Evolutionary conservation across 78 protist genomes (phyloP).

Genomic region (Planoprotostelium fungivorum): DNA sequence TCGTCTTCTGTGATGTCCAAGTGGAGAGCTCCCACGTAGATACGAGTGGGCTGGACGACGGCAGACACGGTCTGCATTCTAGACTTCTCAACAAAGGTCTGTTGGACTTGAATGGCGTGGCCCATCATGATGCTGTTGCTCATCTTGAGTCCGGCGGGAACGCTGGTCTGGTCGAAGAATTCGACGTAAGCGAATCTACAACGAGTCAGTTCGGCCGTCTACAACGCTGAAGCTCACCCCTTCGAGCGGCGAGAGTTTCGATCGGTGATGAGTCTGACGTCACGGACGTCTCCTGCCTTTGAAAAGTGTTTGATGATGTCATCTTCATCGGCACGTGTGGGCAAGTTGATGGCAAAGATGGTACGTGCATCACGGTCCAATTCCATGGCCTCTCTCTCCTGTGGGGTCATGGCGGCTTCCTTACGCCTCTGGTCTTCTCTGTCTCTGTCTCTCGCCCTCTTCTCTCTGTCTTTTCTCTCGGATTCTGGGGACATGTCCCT

Average conservation of each 20-base stretch:
- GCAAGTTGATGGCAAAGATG: slow-evolving; percentile 39
- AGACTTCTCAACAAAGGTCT: slow-evolving; percentile 27
- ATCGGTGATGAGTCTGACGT: slow-evolving; percentile 41
- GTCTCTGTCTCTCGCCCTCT: not conserved
- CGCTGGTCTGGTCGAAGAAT: slow-evolving; percentile 22
- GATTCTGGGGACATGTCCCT: not conserved
- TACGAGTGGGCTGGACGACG: slow-evolving; percentile 1
- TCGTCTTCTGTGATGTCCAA: slow-evolving; percentile 28
- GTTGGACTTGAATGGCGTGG: slow-evolving; percentile 17
- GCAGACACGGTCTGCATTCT: not conserved
- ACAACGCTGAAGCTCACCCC: slow-evolving; percentile 7
- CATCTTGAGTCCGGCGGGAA: slow-evolving; percentile 25
- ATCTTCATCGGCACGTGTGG: slow-evolving; percentile 9
- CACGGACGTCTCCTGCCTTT: slow-evolving; percentile 33
- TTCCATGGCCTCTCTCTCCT: slow-evolving; percentile 2
- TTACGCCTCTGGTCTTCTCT: not conserved
- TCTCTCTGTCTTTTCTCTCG: not conserved
- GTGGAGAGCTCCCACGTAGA: slow-evolving; percentile 34
- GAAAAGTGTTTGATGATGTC: slow-evolving; percentile 19
- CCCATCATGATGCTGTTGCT: slow-evolving; percentile 21
- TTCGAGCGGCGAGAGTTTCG: slow-evolving; percentile 30
- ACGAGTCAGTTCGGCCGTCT: not conserved
- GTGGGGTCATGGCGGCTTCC: not conserved
- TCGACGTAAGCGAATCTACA: slow-evolving; percentile 36
- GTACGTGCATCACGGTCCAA: slow-evolving; percentile 41